phyloP scores from a whole-genome alignment of 345 rosid genomes.

The Punica granatum region DNA sequence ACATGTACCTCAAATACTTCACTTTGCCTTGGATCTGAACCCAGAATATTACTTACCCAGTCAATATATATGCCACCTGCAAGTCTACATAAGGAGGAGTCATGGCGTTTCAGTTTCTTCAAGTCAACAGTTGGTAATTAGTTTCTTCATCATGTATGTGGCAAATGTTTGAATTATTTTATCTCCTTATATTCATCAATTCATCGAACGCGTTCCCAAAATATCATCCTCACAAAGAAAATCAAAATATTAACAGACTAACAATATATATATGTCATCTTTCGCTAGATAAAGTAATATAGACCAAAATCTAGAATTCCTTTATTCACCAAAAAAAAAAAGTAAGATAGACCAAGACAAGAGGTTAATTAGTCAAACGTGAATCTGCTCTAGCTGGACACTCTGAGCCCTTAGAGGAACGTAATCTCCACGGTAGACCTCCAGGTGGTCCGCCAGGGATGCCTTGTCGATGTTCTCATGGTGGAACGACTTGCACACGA shows the following conservation, averaged over 20 bases:
- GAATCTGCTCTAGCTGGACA: constrained; percentile 26
- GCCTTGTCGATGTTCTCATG: constrained; percentile 44
- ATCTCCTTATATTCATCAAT: too few relatives aligned
- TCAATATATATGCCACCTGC: not conserved
- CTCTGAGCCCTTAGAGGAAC: constrained; percentile 29
- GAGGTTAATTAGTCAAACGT: constrained; percentile 4
- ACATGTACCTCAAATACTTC: constrained; percentile 49
- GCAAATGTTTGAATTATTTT: too few relatives aligned
- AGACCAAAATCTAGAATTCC: too few relatives aligned
- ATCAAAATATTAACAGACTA: too few relatives aligned
- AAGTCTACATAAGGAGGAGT: not conserved
- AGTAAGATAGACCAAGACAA: too few relatives aligned
- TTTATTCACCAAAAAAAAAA: too few relatives aligned
- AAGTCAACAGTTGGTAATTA: too few relatives aligned
- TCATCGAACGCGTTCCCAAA: too few relatives aligned
- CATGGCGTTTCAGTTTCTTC: not conserved
- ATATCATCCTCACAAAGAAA: too few relatives aligned
- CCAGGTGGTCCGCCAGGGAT: constrained; percentile 36
- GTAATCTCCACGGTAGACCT: constrained; percentile 37
- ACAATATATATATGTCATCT: too few relatives aligned
- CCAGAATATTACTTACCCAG: constrained; percentile 9
- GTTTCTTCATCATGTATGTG: too few relatives aligned
- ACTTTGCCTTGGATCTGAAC: constrained; percentile 55
- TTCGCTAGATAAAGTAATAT: too few relatives aligned
- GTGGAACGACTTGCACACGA: constrained; percentile 55